A percentile compares a stretch with the other conserved stretches of the same genome.
Conservation (phyloP, 2,329 filamentous ascomycete genomes). For the Microdochium trichocladiopsis region DNA sequence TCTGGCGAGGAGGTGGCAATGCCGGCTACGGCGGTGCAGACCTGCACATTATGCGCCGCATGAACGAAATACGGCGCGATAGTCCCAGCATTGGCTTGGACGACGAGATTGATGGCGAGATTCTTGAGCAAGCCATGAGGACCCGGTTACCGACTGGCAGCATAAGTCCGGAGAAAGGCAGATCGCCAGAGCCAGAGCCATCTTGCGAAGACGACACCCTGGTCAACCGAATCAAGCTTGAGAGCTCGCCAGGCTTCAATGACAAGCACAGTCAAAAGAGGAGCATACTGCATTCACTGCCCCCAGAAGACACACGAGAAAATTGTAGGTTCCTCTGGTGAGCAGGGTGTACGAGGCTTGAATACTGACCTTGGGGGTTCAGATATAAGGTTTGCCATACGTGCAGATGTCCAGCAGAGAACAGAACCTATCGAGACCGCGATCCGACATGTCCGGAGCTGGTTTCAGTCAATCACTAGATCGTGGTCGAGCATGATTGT, state of each 20-base stretch:
- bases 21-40: no score
- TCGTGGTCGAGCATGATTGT: slow-evolving; percentile 63
- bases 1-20: slow-evolving; percentile 53
- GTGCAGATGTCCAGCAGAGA: slow-evolving; percentile 81
- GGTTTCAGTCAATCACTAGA: slow-evolving; percentile 53
- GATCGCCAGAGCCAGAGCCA: slow-evolving; percentile 37
- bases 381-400: slow-evolving; percentile 85
- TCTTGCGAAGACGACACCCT: slow-evolving; percentile 26
- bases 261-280: slow-evolving; percentile 3
- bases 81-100: slow-evolving; percentile 2
- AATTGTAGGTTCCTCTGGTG: slow-evolving; percentile 38
- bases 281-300: slow-evolving; percentile 19
- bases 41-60: neutral
- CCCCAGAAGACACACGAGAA: slow-evolving; percentile 27
- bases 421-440: slow-evolving; percentile 76
- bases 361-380: slow-evolving; percentile 13
- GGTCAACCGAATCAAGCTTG: slow-evolving; percentile 23
- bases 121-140: slow-evolving; percentile 44
- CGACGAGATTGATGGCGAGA: slow-evolving; percentile 27
- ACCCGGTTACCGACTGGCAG: slow-evolving; percentile 50
- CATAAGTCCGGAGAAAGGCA: slow-evolving; percentile 45
- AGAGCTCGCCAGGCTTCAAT: slow-evolving; percentile 16
- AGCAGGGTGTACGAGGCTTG: neutral
- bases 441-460: slow-evolving; percentile 55
- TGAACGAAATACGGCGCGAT: neutral